Evolutionary conservation across 2,329 filamentous ascomycete genomes (phyloP), one percentile per base, ranked within the genome.

Genomic region (Aspergillus candidus): DNA sequence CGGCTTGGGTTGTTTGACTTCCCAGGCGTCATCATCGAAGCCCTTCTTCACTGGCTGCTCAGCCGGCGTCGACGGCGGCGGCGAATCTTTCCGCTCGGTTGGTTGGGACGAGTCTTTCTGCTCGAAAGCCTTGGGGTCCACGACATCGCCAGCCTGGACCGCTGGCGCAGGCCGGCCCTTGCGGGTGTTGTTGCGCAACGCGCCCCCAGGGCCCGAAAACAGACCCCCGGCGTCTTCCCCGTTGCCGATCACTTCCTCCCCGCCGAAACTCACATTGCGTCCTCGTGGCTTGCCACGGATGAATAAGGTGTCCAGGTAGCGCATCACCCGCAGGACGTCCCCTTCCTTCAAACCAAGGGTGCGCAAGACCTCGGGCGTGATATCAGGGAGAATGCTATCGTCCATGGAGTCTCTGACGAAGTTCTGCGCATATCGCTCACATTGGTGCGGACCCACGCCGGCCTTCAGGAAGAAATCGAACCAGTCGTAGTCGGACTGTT

Each of bases 11-110:
- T 88, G 87, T 70, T 96, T 96, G 39, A 95, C 84, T 58, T 94
- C 88, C 93, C 93, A 98, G 7, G 93, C 93, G 71, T 97, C 88
- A 60, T 97, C 93, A 40, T 98, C 93, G 59, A 97, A 97, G 3
- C 88, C 88, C 47, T 74, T 72, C 34, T 68, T 59, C 31, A 67
- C 66, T 40, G 72, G 71, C 47, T 78, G 74, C 32, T 76, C 71
- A 32, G 70, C 63, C 4, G 68, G 55, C 32, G 79, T 72, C 45
- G 70, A 64, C 11, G 71, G 64, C 37, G 76, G 62, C 1, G 79
- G 71, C 29, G 77, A 76, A 17, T 72, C 61, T 41, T 72, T 70
- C 31, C 57, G 56, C 10, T 63, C 58, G 10, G 63, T 53, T 27
- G 62, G 57, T 48, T 72, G 73, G 12, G 67, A 62, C 3, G 74